A percentile compares a stretch with the other conserved stretches of the same genome.
These are phyloP conservation scores for Dactylellina haptotyla DNA, from an alignment of 2,329 filamentous ascomycete species.

Conservation along the genomic window DNA sequence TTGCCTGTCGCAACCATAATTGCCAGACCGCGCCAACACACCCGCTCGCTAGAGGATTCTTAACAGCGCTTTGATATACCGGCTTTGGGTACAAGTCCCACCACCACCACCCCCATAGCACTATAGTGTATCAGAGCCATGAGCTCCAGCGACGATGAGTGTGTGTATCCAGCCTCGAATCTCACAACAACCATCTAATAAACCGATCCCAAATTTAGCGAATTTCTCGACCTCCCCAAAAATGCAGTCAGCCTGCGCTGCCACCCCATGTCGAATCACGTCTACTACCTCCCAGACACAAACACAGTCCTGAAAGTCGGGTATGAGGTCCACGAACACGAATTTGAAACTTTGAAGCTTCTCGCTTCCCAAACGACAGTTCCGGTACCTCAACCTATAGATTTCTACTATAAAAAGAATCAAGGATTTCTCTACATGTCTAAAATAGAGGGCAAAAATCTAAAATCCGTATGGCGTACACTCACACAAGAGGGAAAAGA, in stretches of 20 bases:
- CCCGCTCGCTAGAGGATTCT: too few relatives aligned
- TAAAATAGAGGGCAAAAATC: neutral
- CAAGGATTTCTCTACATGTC: slow-evolving; percentile 2
- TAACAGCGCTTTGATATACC: too few relatives aligned
- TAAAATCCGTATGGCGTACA: neutral
- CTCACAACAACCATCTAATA: too few relatives aligned
- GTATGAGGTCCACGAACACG: neutral
- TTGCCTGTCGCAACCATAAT: too few relatives aligned
- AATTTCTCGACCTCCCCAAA: too few relatives aligned
- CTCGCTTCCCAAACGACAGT: neutral
- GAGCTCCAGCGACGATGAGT: too few relatives aligned
- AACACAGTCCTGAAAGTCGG: slow-evolving; percentile 6
- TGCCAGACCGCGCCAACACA: too few relatives aligned
- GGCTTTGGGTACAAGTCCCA: too few relatives aligned
- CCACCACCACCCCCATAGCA: too few relatives aligned
- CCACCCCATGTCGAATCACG: neutral
- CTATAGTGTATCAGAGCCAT: too few relatives aligned
- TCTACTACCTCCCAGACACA: slow-evolving; percentile 2
- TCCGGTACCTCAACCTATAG: neutral
- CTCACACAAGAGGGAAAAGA: neutral
- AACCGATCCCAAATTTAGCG: too few relatives aligned
- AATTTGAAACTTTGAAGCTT: neutral
- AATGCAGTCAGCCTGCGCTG: neutral
- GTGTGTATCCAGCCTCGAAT: too few relatives aligned
- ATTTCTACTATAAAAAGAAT: slow-evolving; percentile 2